Base-by-base conservation (phyloP, 1,284 basidiomycete genomes). In the Cryptococcus sp. region DNA sequence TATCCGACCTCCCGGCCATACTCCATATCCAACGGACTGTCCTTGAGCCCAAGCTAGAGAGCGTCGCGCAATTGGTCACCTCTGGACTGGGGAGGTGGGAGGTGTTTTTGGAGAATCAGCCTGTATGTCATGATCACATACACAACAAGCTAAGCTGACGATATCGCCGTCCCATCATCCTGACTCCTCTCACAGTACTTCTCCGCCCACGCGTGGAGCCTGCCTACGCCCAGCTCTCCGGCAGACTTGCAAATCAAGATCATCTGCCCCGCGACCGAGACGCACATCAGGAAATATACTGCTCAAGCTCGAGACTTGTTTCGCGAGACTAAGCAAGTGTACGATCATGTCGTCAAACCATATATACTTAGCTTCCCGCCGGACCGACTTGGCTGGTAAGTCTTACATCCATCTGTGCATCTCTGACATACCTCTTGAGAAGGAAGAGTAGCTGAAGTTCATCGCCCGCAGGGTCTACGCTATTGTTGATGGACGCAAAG, bases 211-310 rank as follows among this genome's bases (percentile, higher is more conserved):
- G 77, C 65, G 7, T 69, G 68, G 58, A 57, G 73, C 26, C 25
- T 22, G 2, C 37, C 23, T 29, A 54, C 52, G 2, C 41, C 50
- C 3, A 50, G 49, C 3, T 16, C 63, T n/a, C 48, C 58, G 3
- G 73, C 77, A 3, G 77, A 79, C 54, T 61, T 77, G 46, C 64
- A 66, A 25, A 52, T 95, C 64, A 88, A 86, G 63, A 78, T 93
- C 25, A 86, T 93, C 55, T 88, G 82, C 67, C 91, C 91, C 10
- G 89, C 89, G 5, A 93, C 90, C 0, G 86, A 90, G 15, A 83
- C 85, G 0, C 91, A 94, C 68, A 86, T 94, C 60, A 82, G 82
- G 59, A 94, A 94, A 87, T 95, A 97, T 77, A 86, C 89, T 1
- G 83, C 79, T 34, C 94, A 97, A 74, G 80, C 83, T 17, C 80